Base-by-base conservation (phyloP, 306 rosid species). In the Malus asiatica region DNA sequence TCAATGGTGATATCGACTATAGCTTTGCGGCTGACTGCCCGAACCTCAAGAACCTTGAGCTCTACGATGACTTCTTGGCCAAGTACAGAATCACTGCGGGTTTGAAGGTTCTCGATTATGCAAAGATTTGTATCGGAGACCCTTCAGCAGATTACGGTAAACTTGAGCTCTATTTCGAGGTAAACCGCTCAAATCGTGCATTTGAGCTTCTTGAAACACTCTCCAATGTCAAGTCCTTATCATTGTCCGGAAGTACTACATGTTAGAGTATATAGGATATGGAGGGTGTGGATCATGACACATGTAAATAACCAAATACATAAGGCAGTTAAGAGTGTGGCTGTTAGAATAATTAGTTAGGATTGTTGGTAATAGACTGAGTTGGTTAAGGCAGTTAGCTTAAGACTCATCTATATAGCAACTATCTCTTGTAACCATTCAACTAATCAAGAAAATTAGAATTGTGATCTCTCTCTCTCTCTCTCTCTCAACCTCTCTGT, bases 11-110 rank as follows among this genome's bases (percentile, higher is more conserved):
- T 2, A 58, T 72, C 6, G 57, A 42, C 18, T 40, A 16, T 20
- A 59, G 15, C 40, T 73, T 59, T 22, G 77, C 23, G 68, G n/a
- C 59, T 30, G 25, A 59, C 25, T 73, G 57, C 76, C 76, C 58
- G 6, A 73, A 73, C 40, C 57, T 59, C 7, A 19, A 73, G 33
- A 27, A 11, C 19, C 67, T 59, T 14, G 68, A 58, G 18, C 38
- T 73, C 42, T 44, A 14, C 42, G 68, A 59, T 23, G 76, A 60
- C 19, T 73, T 73, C 42, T 73, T 58, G 68, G 77, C 68, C 76
- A 73, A 73, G 68, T 73, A 58, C 25, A 73, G n/a, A 29, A 63
- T 63, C 11, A 11, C 42, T 38, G 19, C 3, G 42, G 19, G 42
- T 59, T 25, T 59, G 25, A 60, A 73, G 58, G 58, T 15, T 40